Evolutionary conservation across 257 asterid species (phyloP).

Genomic region (Forsythia viridissima): DNA sequence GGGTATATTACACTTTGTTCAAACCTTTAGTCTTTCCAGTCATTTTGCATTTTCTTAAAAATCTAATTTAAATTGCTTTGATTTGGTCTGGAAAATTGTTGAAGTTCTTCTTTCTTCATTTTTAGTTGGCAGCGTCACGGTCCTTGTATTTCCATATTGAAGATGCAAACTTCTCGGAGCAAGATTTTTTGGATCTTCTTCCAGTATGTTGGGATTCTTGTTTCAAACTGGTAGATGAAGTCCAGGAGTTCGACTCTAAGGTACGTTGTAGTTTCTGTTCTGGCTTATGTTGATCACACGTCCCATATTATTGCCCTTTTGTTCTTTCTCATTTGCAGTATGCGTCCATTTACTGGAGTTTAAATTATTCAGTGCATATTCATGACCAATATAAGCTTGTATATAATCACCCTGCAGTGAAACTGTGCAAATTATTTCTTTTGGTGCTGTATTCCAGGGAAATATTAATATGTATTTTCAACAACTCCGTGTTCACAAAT

Average conservation of each 20-base stretch:
- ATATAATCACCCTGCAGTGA: not conserved
- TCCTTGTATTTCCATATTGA: conserved; percentile 91
- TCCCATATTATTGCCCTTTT: not conserved
- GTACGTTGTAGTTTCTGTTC: conserved; percentile 33
- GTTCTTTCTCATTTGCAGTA: not conserved
- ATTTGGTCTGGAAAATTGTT: conserved; percentile 15
- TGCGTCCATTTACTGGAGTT: not conserved
- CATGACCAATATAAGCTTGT: not conserved
- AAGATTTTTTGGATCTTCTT: conserved; percentile 82
- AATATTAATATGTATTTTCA: not conserved
- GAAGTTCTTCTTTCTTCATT: conserved; percentile 27
- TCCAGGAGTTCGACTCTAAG: conserved; percentile 95
- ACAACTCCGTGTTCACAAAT: not conserved
- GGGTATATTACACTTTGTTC: conserved; percentile 53
- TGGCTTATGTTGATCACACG: conserved; percentile 1
- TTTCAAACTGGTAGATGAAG: conserved; percentile 87
- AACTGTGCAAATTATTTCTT: not conserved
- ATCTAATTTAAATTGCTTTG: not conserved
- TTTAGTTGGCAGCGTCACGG: conserved; percentile 89
- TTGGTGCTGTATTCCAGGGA: not conserved
- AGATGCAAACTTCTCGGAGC: conserved; percentile 89
- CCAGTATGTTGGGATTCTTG: conserved; percentile 86
- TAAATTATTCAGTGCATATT: not conserved
- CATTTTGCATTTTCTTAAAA: not conserved
- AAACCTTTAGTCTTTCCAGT: not conserved